These are phyloP conservation scores for Russula sp. DNA, from an alignment of 768 basidiomycete genomes.

Conservation along the genomic window DNA sequence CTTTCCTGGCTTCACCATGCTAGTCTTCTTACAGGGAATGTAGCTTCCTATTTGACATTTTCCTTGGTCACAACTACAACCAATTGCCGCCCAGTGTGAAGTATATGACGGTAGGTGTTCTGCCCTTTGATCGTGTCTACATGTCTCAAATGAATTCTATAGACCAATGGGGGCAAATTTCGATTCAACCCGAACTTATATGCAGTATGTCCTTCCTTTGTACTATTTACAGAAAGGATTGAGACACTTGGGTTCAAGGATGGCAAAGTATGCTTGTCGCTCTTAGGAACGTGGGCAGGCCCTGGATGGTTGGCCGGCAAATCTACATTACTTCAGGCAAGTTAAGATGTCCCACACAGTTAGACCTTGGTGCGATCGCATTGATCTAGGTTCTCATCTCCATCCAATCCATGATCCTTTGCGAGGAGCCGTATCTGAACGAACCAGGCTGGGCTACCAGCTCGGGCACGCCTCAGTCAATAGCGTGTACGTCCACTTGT, in stretches of 20 bases:
- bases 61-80: conserved; percentile 86
- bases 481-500: conserved; percentile 52
- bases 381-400: conserved; percentile 70
- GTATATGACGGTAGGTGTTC: conserved; percentile 53
- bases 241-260: conserved; percentile 42
- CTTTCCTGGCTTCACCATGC: neutral
- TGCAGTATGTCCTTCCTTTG: conserved; percentile 46
- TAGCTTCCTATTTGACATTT: conserved; percentile 84
- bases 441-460: conserved; percentile 83
- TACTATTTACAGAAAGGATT: neutral
- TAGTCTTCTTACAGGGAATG: conserved; percentile 8
- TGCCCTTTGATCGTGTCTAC: neutral
- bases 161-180: conserved; percentile 85
- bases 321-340: conserved; percentile 81
- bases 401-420: conserved; percentile 94
- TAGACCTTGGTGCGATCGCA: neutral
- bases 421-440: conserved; percentile 89
- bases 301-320: conserved; percentile 92
- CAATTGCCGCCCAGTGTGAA: conserved; percentile 74
- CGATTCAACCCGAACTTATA: conserved; percentile 95
- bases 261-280: conserved; percentile 89
- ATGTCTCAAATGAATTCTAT: neutral
- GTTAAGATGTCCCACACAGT: conserved; percentile 17
- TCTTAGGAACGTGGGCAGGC: conserved; percentile 89
- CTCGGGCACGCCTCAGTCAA: conserved; percentile 68